Evolutionary conservation across 2,329 filamentous ascomycete species (phyloP).

Genomic region (Verticillium alfalfae): DNA sequence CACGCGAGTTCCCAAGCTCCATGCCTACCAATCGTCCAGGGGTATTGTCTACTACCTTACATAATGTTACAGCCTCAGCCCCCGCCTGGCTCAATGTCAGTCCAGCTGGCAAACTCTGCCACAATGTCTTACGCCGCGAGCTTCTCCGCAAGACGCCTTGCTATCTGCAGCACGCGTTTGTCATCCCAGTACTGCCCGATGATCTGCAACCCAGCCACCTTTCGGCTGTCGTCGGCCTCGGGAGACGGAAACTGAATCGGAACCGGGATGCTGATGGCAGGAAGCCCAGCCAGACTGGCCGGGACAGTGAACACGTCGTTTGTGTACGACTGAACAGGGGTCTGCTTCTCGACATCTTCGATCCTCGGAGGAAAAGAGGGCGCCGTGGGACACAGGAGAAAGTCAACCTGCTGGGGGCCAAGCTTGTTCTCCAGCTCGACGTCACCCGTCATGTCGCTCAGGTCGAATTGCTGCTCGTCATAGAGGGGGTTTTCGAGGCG

Average conservation of each 20-base stretch:
- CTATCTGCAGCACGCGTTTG: constrained; percentile 53
- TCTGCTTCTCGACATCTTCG: constrained; percentile 48
- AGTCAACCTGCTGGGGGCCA: constrained; percentile 66
- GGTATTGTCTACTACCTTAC: neutral
- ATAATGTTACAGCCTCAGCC: neutral
- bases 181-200: constrained; percentile 82
- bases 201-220: constrained; percentile 60
- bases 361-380: constrained; percentile 68
- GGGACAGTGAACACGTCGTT: constrained; percentile 97
- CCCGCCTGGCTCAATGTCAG: neutral
- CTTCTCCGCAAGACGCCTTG: constrained; percentile 34
- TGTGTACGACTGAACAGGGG: constrained; percentile 71
- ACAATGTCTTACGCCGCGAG: constrained; percentile 11
- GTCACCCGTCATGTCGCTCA: constrained; percentile 53
- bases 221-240: constrained; percentile 21
- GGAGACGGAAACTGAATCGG: constrained; percentile 57
- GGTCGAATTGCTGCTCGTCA: constrained; percentile 45
- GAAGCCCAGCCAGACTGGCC: constrained; percentile 84
- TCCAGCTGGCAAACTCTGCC: neutral
- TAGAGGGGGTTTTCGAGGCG: constrained; percentile 61
- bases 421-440: constrained; percentile 49
- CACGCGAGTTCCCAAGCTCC: neutral
- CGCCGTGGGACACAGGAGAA: constrained; percentile 82
- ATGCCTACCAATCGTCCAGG: neutral
- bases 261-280: constrained; percentile 75